phyloP scores from a whole-genome alignment of 176 grass and related monocot species.

The Eleusine coracana region DNA sequence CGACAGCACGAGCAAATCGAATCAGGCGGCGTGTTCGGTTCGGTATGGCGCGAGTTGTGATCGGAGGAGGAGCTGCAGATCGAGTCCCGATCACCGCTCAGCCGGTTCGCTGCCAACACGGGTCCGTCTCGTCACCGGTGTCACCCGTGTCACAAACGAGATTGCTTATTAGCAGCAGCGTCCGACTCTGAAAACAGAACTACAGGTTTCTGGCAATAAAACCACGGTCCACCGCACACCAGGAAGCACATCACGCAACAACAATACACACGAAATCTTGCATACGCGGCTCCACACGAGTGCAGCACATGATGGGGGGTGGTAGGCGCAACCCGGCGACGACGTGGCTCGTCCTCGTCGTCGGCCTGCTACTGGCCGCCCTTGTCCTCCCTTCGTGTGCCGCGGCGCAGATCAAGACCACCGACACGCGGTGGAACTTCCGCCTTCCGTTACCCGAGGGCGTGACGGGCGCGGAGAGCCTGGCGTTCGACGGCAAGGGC shows the following conservation, averaged over 20 bases:
- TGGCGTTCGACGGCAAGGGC: slow-evolving; percentile 53
- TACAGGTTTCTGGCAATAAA: neutral
- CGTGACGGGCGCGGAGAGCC: slow-evolving; percentile 60
- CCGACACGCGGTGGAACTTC: slow-evolving; percentile 27
- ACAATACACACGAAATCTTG: neutral
- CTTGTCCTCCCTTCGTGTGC: neutral
- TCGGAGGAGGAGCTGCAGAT: neutral
- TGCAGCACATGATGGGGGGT: neutral
- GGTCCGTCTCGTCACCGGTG: neutral
- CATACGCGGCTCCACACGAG: neutral
- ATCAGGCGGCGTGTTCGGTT: neutral
- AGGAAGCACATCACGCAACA: neutral
- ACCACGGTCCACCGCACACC: neutral
- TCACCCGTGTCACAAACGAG: neutral
- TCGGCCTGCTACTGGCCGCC: neutral
- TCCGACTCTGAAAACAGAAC: neutral
- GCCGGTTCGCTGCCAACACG: neutral
- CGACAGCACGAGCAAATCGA: too few relatives aligned
- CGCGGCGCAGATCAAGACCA: slow-evolving; percentile 29
- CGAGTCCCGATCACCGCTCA: neutral
- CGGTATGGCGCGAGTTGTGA: neutral
- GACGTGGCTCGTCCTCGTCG: slow-evolving; percentile 12
- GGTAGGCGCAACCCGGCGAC: neutral
- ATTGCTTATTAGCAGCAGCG: neutral
- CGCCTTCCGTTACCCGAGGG: slow-evolving; percentile 15